phyloP scores from a whole-genome alignment of 345 rosid genomes.

The Pugionium dolabratum region DNA sequence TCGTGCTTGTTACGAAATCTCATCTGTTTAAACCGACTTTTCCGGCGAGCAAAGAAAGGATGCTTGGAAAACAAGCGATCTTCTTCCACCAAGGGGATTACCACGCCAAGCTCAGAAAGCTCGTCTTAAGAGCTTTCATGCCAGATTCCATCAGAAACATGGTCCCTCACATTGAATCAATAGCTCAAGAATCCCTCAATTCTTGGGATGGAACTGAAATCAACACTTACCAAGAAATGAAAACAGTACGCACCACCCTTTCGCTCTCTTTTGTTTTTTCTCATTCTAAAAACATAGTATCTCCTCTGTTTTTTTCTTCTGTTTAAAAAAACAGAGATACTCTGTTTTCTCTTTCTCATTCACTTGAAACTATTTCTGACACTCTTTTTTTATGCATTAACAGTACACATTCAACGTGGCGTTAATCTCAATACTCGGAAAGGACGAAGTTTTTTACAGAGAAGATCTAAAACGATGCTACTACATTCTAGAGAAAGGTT shows the following conservation, averaged over 20 bases:
- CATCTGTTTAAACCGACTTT: slow-evolving; percentile 88
- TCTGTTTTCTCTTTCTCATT: not conserved
- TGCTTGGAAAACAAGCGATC: slow-evolving; percentile 79
- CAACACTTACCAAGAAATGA: slow-evolving; percentile 83
- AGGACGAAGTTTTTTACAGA: slow-evolving; percentile 54
- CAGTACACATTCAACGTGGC: slow-evolving; percentile 95
- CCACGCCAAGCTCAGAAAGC: slow-evolving; percentile 65
- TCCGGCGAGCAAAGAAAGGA: slow-evolving; percentile 84
- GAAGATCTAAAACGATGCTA: slow-evolving; percentile 75
- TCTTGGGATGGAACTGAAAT: slow-evolving; percentile 37
- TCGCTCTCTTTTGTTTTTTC: not conserved
- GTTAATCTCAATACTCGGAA: slow-evolving; percentile 66
- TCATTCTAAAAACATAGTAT: slow-evolving; percentile 11
- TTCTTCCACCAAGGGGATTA: slow-evolving; percentile 90
- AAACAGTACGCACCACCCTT: slow-evolving; percentile 50
- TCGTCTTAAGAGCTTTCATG: slow-evolving; percentile 66
- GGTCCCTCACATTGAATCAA: slow-evolving; percentile 57
- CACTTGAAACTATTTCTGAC: not conserved
- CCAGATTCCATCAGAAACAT: slow-evolving; percentile 55
- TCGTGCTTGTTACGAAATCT: slow-evolving; percentile 67
- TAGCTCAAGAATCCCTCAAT: slow-evolving; percentile 49
- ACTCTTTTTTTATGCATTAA: not conserved
- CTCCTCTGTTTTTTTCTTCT: not conserved
- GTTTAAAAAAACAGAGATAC: slow-evolving; percentile 9
- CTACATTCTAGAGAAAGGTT: slow-evolving; percentile 70